Evolutionary conservation across 257 asterid species (phyloP).

Genomic region (Phtheirospermum japonicum): DNA sequence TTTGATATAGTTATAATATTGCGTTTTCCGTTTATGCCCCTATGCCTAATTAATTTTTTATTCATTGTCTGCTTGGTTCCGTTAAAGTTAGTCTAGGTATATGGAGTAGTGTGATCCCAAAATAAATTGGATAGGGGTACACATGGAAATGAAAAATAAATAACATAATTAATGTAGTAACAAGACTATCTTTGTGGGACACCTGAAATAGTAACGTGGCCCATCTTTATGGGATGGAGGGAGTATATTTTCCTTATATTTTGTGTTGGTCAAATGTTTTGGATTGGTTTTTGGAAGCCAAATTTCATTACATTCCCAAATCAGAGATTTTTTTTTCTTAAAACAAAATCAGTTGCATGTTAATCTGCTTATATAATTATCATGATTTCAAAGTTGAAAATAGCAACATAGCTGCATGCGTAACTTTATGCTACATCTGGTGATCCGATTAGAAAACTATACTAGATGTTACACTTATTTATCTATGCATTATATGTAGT

Average conservation of each 20-base stretch:
- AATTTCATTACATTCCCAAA: background rate
- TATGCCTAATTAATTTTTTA: no score
- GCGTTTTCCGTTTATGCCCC: no score
- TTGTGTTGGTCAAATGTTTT: background rate
- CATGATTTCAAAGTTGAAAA: conserved; percentile 13
- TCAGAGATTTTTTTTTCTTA: background rate
- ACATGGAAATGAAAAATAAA: no score
- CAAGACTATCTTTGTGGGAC: no score
- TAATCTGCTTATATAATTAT: background rate
- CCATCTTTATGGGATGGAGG: no score
- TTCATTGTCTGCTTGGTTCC: background rate
- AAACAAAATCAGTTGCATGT: background rate
- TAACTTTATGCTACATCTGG: conserved; percentile 11
- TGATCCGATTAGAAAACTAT: conserved; percentile 1
- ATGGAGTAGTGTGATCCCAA: background rate
- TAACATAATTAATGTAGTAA: no score
- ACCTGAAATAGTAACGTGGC: no score
- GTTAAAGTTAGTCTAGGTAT: background rate
- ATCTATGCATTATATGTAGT: background rate
- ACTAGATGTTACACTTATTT: background rate
- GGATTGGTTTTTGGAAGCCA: background rate
- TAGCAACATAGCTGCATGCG: conserved; percentile 3
- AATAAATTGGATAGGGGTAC: no score
- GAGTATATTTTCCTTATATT: background rate
- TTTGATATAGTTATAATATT: no score